Evolutionary conservation across 805 yeast genomes (phyloP), one percentile per base, ranked within the genome.

Genomic region (Yueomyces sp.): DNA sequence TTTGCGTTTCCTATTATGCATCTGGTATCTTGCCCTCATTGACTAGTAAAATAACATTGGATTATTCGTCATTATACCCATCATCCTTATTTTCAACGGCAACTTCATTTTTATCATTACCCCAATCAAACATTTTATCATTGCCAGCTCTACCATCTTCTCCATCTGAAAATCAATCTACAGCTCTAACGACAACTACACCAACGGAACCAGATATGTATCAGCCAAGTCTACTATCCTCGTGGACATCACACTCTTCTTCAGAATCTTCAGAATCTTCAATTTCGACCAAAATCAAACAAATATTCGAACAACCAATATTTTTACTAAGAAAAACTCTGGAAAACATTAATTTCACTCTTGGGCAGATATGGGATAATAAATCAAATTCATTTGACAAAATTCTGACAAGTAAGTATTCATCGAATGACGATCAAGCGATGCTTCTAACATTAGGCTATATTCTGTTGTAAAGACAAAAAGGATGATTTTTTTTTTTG

Each of bases 1-100:
- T 53, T 41, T 58, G 53, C 44, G 41, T 59, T 28, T 52, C 60
- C 9, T 52, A 50, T 41, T 46, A 7, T 34, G 37, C 37, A 5
- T 34, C 37, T 34, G n/a, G 5, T 34, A 7, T 34, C 8, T 34
- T 5, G 8, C n/a, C 37, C 8, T 30, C 33, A 9, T 6, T 30
- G 9, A 6, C 33, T 30, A 30, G 9, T 30, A 9, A 9, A 6
- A 6, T 30, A 30, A 30, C 9, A 6, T 30, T 30, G 9, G 9
- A 30, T 30, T 30, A 6, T 6, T 6, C 33, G 6, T 6, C 33
- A 9, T 9, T 9, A 30, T 6, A 6, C 6, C 9, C 9, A 6
- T 6, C 33, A 6, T 6, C 6, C 6, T 6, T 6, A 6, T 6
- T 6, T 6, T 6, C 33, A 6, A 30, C 9, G 6, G 33, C 33